Conservation (phyloP, 352 stramenopile species). For the Phytophthora multivora region DNA sequence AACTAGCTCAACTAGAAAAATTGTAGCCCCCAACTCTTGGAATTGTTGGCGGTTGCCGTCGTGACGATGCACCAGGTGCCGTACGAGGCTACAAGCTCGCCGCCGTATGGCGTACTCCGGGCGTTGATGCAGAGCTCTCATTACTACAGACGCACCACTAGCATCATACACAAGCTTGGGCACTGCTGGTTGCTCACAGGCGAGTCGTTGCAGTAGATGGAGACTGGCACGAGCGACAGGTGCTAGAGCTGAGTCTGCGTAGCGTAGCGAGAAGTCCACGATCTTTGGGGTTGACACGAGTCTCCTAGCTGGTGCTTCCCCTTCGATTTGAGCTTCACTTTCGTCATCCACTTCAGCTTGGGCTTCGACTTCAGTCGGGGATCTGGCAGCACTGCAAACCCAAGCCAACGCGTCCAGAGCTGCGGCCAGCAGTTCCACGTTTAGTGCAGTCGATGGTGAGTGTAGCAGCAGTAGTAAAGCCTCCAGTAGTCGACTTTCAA, state of each 20-base stretch:
- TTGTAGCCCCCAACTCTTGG: conserved; percentile 50
- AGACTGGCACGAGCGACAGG: conserved; percentile 47
- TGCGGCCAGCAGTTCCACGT: conserved; percentile 45
- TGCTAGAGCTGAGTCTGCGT: conserved; percentile 43
- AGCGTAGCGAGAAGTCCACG: conserved; percentile 49
- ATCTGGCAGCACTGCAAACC: conserved; percentile 43
- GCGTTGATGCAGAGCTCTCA: conserved; percentile 47
- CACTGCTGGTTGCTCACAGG: conserved; percentile 35
- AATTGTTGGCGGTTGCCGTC: conserved; percentile 61
- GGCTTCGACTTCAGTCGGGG: conserved; percentile 15
- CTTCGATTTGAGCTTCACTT: conserved; percentile 7
- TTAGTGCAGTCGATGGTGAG: conserved; percentile 40
- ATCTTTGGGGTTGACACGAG: conserved; percentile 54
- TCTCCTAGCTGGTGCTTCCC: conserved; percentile 36
- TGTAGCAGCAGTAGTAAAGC: conserved; percentile 52
- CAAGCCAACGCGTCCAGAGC: conserved; percentile 61
- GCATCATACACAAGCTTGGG: conserved; percentile 43
- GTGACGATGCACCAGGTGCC: conserved; percentile 52
- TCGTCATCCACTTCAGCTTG: conserved; percentile 36
- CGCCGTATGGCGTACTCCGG: conserved; percentile 25
- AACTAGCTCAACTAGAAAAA: conserved; percentile 37
- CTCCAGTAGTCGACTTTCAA: conserved; percentile 62
- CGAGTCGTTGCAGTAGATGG: conserved; percentile 61
- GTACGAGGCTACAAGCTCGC: conserved; percentile 50
- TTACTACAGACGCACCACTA: conserved; percentile 45